Conservation (phyloP, 441 rosid genomes). For the Gossypium gossypioides region DNA sequence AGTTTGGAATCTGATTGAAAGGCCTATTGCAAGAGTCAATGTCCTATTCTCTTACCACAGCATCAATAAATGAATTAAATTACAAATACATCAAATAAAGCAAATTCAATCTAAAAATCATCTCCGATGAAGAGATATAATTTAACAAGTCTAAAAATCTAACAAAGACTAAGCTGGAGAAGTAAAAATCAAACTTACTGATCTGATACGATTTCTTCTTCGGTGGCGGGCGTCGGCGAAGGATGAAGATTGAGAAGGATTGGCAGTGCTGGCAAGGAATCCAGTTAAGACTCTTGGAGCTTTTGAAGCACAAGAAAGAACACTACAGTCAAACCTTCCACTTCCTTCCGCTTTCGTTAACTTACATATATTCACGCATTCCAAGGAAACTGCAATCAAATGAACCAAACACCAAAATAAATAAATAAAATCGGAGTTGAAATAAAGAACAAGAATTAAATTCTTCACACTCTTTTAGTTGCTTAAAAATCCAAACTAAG, state of each 20-base stretch:
- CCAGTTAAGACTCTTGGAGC: slow-evolving; percentile 86
- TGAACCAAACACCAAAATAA: not conserved
- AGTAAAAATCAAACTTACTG: not conserved
- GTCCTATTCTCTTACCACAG: not conserved
- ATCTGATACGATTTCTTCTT: slow-evolving; percentile 29
- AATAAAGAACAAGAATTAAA: no score
- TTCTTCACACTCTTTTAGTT: no score
- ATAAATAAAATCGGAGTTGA: no score
- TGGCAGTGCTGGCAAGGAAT: slow-evolving; percentile 71
- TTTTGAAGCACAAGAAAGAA: slow-evolving; percentile 81
- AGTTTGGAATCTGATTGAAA: not conserved
- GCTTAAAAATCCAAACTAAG: not conserved
- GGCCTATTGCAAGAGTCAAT: not conserved
- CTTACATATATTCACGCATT: slow-evolving; percentile 72
- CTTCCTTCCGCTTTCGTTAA: slow-evolving; percentile 55
- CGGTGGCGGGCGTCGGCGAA: slow-evolving; percentile 25
- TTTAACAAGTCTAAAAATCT: not conserved
- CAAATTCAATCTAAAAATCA: not conserved
- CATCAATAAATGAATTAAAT: not conserved
- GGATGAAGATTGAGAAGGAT: slow-evolving; percentile 41
- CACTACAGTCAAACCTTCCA: slow-evolving; percentile 62
- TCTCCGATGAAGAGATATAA: not conserved
- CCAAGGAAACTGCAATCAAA: slow-evolving; percentile 55
- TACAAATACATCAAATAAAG: not conserved
- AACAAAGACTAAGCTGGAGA: not conserved